A percentile compares a stretch with the other conserved stretches of the same genome.
Evolutionary conservation across 805 yeast genomes (phyloP).

Genomic region (Citeromyces nyonsensis): DNA sequence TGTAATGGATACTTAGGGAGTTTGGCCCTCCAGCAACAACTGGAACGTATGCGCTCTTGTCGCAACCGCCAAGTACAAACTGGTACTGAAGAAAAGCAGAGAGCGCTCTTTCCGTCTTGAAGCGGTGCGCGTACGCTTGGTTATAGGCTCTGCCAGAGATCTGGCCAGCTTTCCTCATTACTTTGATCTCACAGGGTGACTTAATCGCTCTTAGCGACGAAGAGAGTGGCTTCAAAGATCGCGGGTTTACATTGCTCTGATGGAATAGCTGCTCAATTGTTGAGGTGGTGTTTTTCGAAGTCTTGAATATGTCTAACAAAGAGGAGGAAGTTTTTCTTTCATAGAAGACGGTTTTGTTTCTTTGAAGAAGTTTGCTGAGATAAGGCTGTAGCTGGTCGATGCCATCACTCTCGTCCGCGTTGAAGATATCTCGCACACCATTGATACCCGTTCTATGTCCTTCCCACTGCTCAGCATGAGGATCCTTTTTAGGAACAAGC

Average conservation of each 20-base stretch:
- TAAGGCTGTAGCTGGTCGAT: constrained; percentile 25
- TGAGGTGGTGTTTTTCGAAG: constrained; percentile 5
- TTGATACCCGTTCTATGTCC: constrained; percentile 81
- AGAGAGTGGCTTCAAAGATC: constrained; percentile 24
- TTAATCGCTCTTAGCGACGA: constrained; percentile 50
- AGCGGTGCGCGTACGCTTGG: constrained; percentile 54
- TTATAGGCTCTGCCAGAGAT: constrained; percentile 78
- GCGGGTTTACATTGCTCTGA: constrained; percentile 18
- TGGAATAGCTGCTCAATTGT: constrained; percentile 10
- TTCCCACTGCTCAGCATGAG: constrained; percentile 81
- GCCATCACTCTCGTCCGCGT: constrained; percentile 63
- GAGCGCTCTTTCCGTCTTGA: constrained; percentile 62
- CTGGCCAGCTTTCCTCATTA: constrained; percentile 73
- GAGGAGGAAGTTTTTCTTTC: constrained; percentile 22
- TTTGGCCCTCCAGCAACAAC: constrained; percentile 92
- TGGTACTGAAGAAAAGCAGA: constrained; percentile 71
- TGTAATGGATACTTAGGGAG: constrained; percentile 85
- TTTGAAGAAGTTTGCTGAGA: constrained; percentile 27
- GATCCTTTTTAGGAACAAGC: constrained; percentile 76
- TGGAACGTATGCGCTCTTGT: constrained; percentile 80
- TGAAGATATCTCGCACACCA: constrained; percentile 72
- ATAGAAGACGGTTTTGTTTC: constrained; percentile 36
- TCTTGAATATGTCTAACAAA: constrained; percentile 1
- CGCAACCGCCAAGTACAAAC: constrained; percentile 81
- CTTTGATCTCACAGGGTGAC: constrained; percentile 57